Base-by-base conservation (phyloP, 306 rosid species). In the Prosopis cineraria region DNA sequence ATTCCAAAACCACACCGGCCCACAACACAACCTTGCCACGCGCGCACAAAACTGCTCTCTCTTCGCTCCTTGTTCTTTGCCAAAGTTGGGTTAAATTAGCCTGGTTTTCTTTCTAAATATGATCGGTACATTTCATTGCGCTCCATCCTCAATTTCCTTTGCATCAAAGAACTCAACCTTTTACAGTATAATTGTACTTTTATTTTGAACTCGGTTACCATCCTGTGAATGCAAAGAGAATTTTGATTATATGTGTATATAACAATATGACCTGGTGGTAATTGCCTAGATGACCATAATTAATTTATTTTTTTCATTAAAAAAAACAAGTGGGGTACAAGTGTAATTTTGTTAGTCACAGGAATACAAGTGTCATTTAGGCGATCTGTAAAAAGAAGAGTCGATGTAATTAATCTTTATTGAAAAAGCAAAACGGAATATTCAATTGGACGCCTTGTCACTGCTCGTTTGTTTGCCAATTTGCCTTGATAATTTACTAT, bases 11-110 rank as follows among this genome's bases (percentile, higher is more conserved):
- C 43, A 65, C 29, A n/a, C n/a, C n/a, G n/a, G 29, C 85, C 48
- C 78, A 20, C 70, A 50, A 76, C 64, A 77, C 66, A 24, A 50
- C 39, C 75, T 87, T 68, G 78, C 77, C 91, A 87, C 89, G 91
- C 88, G 87, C 79, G 77, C 73, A 66, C 79, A 76, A 20, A 19
- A 76, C 85, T 68, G 73, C 68, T 73, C 78, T 47, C 19, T 60
- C 19, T 19, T 45, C 71, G 14, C 27, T 1, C 10, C 10, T 13
- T 52, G 1, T 30, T 24, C 24, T 8, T 52, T n/a, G 59, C 62
- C 17, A 43, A 43, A 9, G 44, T 9, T 8, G 13, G 44, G 44
- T 40, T 52, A 20, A 53, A 7, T 53, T 9, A 24, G 10, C 31
- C 62, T 55, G 13, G 7, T 55, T 24, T 22, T 22, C 10, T 2